Percentiles rank a stretch among this genome's conserved stretches.
Conservation (phyloP, 768 basidiomycete species). For the Ephemerocybe angulata region DNA sequence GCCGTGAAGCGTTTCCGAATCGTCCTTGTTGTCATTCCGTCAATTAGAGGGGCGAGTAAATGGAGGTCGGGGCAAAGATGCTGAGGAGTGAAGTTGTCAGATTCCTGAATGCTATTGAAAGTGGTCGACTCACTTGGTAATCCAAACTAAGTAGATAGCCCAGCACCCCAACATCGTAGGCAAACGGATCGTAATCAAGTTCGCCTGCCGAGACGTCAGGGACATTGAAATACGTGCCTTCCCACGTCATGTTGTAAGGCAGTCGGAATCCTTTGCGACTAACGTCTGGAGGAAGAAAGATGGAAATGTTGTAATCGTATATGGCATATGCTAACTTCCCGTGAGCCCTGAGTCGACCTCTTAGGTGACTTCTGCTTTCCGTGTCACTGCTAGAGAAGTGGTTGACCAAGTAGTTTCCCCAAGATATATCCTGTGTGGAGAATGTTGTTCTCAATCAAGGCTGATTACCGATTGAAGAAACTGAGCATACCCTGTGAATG, state of each 20-base stretch:
- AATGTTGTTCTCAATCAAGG: not conserved
- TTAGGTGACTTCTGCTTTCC: not conserved
- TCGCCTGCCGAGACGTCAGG: slow-evolving; percentile 21
- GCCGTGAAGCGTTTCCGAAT: slow-evolving; percentile 24
- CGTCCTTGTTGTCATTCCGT: not conserved
- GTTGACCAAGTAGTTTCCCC: slow-evolving; percentile 18
- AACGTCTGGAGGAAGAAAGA: slow-evolving; percentile 14
- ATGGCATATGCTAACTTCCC: slow-evolving; percentile 17
- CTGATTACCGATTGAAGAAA: not conserved
- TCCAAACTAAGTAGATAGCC: slow-evolving; percentile 9
- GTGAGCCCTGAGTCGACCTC: not conserved
- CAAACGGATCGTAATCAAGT: slow-evolving; percentile 23
- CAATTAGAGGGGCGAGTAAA: slow-evolving; percentile 42
- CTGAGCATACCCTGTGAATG: not conserved
- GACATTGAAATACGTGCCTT: not conserved
- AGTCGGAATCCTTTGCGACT: slow-evolving; percentile 13
- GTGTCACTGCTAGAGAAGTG: slow-evolving; percentile 9
- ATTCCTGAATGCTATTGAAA: not conserved
- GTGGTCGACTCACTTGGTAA: not conserved
- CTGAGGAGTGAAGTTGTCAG: slow-evolving; percentile 10
- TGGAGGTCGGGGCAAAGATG: slow-evolving; percentile 29
- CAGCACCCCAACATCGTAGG: slow-evolving; percentile 21
- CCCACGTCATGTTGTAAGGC: not conserved
- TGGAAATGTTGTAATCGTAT: slow-evolving; percentile 21
- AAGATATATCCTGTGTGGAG: not conserved